These are phyloP conservation scores for Lactifluus echinatus DNA, from an alignment of 768 basidiomycete species.

Conservation along the genomic window DNA sequence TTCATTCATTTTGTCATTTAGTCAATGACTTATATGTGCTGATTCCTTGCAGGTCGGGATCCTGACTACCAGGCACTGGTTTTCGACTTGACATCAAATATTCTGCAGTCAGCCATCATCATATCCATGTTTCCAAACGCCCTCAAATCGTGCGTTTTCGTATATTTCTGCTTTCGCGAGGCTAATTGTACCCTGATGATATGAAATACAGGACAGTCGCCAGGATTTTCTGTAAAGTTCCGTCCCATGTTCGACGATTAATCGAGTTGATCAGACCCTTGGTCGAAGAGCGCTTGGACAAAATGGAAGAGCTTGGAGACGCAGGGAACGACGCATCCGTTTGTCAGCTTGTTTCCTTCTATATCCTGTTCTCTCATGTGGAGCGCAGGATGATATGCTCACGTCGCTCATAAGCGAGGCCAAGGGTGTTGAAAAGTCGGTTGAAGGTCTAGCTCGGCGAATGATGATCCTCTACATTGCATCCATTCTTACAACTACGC, in stretches of 20 bases:
- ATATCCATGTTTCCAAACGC: conserved; percentile 35
- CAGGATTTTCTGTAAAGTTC: conserved; percentile 20
- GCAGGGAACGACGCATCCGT: background rate
- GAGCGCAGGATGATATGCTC: conserved; percentile 34
- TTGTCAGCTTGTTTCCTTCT: background rate
- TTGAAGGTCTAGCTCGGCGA: conserved; percentile 25
- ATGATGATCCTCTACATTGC: conserved; percentile 34
- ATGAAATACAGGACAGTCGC: conserved; percentile 21
- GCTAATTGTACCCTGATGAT: background rate
- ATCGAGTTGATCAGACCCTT: background rate
- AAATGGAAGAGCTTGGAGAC: conserved; percentile 16
- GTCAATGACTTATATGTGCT: background rate
- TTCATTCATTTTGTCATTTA: background rate
- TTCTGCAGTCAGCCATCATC: conserved; percentile 27
- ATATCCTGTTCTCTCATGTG: background rate
- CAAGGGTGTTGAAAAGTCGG: conserved; percentile 25
- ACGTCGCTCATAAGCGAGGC: conserved; percentile 34
- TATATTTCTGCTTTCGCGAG: conserved; percentile 19
- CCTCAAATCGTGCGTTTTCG: conserved; percentile 34
- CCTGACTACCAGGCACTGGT: conserved; percentile 33
- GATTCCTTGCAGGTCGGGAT: conserved; percentile 30
- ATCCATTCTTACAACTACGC: conserved; percentile 30
- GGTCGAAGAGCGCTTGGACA: background rate
- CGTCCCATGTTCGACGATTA: background rate
- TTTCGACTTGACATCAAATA: conserved; percentile 30